These are phyloP conservation scores for Aspergillus puulaauensis DNA, from an alignment of 2,329 filamentous ascomycete species.

Conservation along the genomic window DNA sequence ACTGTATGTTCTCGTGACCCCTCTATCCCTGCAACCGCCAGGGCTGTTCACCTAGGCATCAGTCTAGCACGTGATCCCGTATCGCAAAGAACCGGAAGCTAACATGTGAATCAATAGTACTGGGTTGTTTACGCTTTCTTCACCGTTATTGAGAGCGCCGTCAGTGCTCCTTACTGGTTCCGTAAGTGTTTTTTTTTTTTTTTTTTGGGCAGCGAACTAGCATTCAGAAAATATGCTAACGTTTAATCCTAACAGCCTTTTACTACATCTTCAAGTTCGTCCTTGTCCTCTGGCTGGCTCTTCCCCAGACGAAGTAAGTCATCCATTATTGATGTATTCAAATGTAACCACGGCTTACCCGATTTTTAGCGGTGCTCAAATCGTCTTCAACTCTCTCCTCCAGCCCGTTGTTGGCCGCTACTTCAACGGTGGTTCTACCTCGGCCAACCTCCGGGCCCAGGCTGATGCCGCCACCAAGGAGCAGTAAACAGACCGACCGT, in stretches of 20 bases:
- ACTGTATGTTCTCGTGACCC: constrained; percentile 46
- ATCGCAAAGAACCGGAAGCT: constrained; percentile 8
- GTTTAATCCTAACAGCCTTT: constrained; percentile 59
- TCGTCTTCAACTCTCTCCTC: constrained; percentile 96
- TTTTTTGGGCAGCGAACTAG: neutral
- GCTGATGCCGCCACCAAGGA: constrained; percentile 67
- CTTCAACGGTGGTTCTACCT: constrained; percentile 75
- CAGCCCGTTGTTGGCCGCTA: constrained; percentile 89
- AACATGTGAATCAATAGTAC: constrained; percentile 50
- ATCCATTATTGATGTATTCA: neutral
- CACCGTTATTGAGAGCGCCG: constrained; percentile 64
- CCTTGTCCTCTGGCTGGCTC: constrained; percentile 94
- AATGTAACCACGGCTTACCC: constrained; percentile 8
- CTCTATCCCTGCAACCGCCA: constrained; percentile 8
- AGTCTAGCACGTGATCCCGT: constrained; percentile 26
- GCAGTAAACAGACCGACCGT: constrained; percentile 48
- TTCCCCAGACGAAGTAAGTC: constrained; percentile 86
- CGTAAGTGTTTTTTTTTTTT: constrained; percentile 43
- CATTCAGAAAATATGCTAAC: constrained; percentile 22
- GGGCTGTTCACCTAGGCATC: constrained; percentile 8
- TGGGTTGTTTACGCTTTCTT: constrained; percentile 68
- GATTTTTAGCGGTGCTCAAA: constrained; percentile 75
- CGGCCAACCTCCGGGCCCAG: constrained; percentile 84
- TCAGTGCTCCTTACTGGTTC: constrained; percentile 70
- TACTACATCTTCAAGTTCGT: constrained; percentile 99